These are phyloP conservation scores for Phytophthora sp. DNA, from an alignment of 352 stramenopile species.

Conservation along the genomic window DNA sequence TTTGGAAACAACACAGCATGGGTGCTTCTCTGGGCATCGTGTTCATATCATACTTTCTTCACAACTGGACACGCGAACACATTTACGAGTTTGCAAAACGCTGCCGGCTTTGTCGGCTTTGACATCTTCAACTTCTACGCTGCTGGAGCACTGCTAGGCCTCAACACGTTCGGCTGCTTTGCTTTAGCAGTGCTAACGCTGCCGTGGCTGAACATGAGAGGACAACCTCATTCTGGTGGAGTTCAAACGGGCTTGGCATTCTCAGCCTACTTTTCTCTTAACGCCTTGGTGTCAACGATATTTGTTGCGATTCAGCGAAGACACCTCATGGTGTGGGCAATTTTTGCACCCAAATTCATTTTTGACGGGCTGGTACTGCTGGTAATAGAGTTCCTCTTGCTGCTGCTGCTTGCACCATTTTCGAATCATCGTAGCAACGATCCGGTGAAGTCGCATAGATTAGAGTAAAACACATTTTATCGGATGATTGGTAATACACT, in stretches of 20 bases:
- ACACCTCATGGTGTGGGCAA: conserved; percentile 94
- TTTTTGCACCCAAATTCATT: conserved; percentile 92
- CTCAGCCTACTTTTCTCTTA: conserved; percentile 59
- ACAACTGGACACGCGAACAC: conserved; percentile 88
- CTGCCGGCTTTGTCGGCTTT: conserved; percentile 88
- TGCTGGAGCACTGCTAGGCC: conserved; percentile 73
- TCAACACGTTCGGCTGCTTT: conserved; percentile 91
- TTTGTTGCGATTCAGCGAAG: conserved; percentile 88
- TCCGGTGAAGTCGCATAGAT: conserved; percentile 10
- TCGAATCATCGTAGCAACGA: neutral
- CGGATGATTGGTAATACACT: too few relatives aligned
- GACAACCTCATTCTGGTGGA: neutral
- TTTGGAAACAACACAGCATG: conserved; percentile 36
- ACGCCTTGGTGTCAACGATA: conserved; percentile 71
- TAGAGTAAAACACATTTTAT: too few relatives aligned
- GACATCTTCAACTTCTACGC: conserved; percentile 85
- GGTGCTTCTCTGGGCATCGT: conserved; percentile 63
- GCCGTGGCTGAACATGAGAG: conserved; percentile 31
- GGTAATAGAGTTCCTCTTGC: conserved; percentile 49
- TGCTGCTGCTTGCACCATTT: conserved; percentile 45
- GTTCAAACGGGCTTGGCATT: conserved; percentile 27
- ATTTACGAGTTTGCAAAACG: conserved; percentile 92
- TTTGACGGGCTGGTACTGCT: conserved; percentile 80
- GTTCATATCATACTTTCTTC: conserved; percentile 83
- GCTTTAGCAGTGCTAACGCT: conserved; percentile 48